phyloP scores from a whole-genome alignment of 2,329 filamentous ascomycete species.

The Lasiodiplodia gonubiensis region DNA sequence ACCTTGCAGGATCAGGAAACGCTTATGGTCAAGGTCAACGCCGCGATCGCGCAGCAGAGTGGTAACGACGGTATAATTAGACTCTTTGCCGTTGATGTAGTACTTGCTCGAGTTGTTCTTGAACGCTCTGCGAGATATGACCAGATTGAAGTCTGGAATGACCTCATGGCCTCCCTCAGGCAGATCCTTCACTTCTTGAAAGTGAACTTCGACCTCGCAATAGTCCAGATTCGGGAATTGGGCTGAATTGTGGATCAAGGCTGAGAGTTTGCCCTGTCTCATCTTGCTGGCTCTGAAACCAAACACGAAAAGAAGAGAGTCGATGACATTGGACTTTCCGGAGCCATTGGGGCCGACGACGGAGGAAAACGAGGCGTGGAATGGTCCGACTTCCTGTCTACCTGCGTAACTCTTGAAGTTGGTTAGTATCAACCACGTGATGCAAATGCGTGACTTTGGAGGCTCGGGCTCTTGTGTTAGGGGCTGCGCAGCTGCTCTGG shows the following conservation, averaged over 20 bases:
- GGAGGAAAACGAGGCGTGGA: conserved; percentile 95
- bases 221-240: conserved; percentile 82
- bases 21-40: conserved; percentile 96
- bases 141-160: conserved; percentile 80
- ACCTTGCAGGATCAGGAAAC: conserved; percentile 94
- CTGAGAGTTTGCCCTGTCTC: conserved; percentile 97
- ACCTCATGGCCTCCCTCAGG: conserved; percentile 76
- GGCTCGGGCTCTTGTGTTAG: conserved; percentile 74
- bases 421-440: conserved; percentile 86
- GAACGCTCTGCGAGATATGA: conserved; percentile 92
- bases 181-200: conserved; percentile 91
- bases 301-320: conserved; percentile 97
- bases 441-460: conserved; percentile 86
- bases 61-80: conserved; percentile 91
- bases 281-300: conserved; percentile 99
- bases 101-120: conserved; percentile 99
- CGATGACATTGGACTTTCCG: conserved; percentile 98
- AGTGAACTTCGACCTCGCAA: conserved; percentile 96
- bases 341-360: conserved; percentile 98
- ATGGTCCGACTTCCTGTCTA: conserved; percentile 91
- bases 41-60: conserved; percentile 84
- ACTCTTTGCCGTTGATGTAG: conserved; percentile 89
- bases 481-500: conserved; percentile 68
- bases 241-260: conserved; percentile 95
- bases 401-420: conserved; percentile 99